Evolutionary conservation across 768 basidiomycete species (phyloP), one percentile per base, ranked within the genome.

Genomic region (Clavaria fumosa): DNA sequence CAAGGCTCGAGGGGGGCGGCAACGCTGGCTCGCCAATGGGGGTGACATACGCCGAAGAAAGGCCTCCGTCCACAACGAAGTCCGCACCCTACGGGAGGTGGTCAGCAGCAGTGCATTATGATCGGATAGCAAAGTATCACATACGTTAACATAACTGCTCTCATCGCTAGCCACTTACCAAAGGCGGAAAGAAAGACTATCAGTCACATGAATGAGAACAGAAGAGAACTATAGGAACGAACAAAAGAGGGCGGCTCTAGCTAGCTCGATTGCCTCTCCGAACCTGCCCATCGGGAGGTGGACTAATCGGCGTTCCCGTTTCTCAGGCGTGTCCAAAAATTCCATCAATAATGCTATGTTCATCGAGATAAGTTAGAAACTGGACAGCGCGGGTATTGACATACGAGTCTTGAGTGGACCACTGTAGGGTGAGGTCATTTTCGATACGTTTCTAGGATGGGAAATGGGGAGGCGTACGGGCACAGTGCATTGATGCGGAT

Each of bases 231-330:
- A 15, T 42, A 14, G 15, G 41, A 17, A 76, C 89, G 36, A 53
- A 93, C 90, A 60, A 70, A 97, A 99, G 18, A 96, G 66, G 14
- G 88, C 91, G 20, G 75, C 90, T 51, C 79, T 82, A 5, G 95
- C 95, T 42, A 91, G 69, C 57, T 99, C 95, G 44, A 97, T 67
- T 1, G 91, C 95, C 63, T 96, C 89, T 24, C 93, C 93, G 54
- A 99, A 99, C 43, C 93, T 75, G 43, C 91, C 91, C 86, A 95
- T 88, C 1, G 91, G 93, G 11, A 93, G 71, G 48, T 90, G 88
- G 15, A 88, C 76, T 53, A 96, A 53, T 32, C 95, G 72, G 20
- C 95, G 77, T 31, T 96, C 75, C 42, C 81, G 75, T 64, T 97
- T 97, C 67, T 99, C 95, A 31, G 78, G 66, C 14, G 95, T 96